Evolutionary conservation across 352 stramenopile genomes (phyloP), one percentile per base, ranked within the genome.

Genomic region (Phytophthora niederhauseri): DNA sequence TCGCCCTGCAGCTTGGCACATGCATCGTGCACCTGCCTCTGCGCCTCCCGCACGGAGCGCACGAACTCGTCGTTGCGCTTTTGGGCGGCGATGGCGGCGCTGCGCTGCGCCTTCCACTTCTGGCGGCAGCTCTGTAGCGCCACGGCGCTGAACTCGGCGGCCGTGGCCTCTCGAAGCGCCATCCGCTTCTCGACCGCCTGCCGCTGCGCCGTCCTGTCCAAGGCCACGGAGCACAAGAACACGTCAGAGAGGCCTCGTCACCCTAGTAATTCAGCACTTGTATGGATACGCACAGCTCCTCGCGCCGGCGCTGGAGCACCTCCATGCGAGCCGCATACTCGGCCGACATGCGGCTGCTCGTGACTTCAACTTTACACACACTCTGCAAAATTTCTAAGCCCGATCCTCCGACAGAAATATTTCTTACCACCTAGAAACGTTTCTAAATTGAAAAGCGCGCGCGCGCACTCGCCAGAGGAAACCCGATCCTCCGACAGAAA

Each of bases 151-250:
- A 90, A 92, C 74, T 96, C 88, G 31, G 84, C 86, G 6, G 84
- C 80, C 14, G 85, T 94, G 38, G 86, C 83, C 64, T 96, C 88
- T 4, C 82, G 78, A 24, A 94, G 73, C 17, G 78, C 69, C 52
- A 94, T 76, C 17, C 83, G 78, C 71, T 92, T 92, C 75, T 96
- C 89, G 15, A 95, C 78, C 45, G 78, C 75, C 43, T 86, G 57
- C 2, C 85, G 76, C 49, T 79, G 69, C 31, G 80, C 74, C 9
- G 83, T 85, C 28, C 85, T 95, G 31, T 2, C 59, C 5, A 19
- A 26, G 51, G 8, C n/a, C 20, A 9, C 15, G 6, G 6, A 49
- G n/a, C 30, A 36, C 30, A 28, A 30, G 19, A 30, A 7, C 45
- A 17, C 45, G 19, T 28, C 45, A 52, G 43, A 24, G 43, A 49